Evolutionary conservation across 73 alveolate species (phyloP).

Genomic region (Breviolum minutum): DNA sequence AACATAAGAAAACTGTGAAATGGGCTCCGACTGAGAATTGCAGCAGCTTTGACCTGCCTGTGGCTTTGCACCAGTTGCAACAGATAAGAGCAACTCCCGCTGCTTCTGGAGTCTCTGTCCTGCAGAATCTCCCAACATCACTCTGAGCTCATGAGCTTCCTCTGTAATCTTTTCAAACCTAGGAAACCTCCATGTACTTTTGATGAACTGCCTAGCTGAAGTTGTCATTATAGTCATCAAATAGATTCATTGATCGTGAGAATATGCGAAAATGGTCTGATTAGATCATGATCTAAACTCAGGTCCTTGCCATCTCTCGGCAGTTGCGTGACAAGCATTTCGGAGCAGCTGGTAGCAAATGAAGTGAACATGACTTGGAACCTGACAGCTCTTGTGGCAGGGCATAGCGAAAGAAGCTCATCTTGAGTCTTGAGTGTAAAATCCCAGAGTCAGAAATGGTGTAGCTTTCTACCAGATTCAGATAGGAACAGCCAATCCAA

Average conservation of each 20-base stretch:
- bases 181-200: no score
- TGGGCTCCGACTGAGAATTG: neutral
- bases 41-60: neutral
- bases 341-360: slow-evolving; percentile 78
- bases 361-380: slow-evolving; percentile 73
- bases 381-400: neutral
- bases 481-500: no score
- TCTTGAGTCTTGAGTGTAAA: neutral
- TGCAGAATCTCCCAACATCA: neutral
- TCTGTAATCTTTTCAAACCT: no score
- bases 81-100: slow-evolving; percentile 46
- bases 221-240: no score
- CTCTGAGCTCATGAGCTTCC: no score
- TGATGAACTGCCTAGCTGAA: no score
- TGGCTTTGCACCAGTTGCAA: slow-evolving; percentile 55
- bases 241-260: neutral
- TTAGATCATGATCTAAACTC: neutral
- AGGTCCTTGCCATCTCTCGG: slow-evolving; percentile 9
- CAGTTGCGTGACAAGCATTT: slow-evolving; percentile 77
- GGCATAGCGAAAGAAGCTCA: neutral
- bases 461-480: no score
- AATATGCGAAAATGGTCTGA: neutral
- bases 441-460: no score
- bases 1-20: no score
- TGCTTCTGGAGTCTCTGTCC: slow-evolving; percentile 51